A percentile compares a stretch with the other conserved stretches of the same genome.
Conservation (phyloP, 106 monocot genomes). For the Apostasia ramifera region DNA sequence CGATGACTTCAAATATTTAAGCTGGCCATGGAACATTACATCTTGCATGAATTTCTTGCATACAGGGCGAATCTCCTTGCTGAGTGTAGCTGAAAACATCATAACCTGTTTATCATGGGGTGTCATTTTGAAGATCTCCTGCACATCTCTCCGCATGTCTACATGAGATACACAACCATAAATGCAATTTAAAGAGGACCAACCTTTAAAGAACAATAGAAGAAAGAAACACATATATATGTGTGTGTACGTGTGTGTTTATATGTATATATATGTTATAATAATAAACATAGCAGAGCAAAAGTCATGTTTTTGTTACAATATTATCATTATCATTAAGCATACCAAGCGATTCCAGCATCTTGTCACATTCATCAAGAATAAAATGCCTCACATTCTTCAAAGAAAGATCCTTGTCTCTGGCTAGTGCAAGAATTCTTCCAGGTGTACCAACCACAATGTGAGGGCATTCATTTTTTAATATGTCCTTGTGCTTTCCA, state of each 20-base stretch:
- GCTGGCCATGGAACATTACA: constrained; percentile 44
- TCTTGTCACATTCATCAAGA: constrained; percentile 97
- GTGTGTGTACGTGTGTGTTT: too few species aligned
- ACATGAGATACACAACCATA: constrained; percentile 25
- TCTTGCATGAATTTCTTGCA: constrained; percentile 99
- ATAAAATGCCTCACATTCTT: constrained; percentile 98
- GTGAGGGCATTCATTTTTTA: constrained; percentile 98
- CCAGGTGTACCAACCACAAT: constrained; percentile 99
- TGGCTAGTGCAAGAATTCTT: constrained; percentile 38
- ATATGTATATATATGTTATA: too few species aligned
- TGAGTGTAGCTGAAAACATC: constrained; percentile 99
- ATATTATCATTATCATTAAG: neutral
- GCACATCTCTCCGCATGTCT: constrained; percentile 99
- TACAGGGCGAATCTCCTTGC: constrained; percentile 99
- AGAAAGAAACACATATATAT: too few species aligned
- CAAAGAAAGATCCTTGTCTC: constrained; percentile 80
- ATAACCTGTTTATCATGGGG: constrained; percentile 99
- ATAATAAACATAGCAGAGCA: too few species aligned
- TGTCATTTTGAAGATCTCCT: constrained; percentile 99
- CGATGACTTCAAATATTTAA: too few species aligned
- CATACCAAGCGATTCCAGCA: constrained; percentile 82
- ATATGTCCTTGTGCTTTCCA: constrained; percentile 74
- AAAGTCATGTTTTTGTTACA: too few species aligned
- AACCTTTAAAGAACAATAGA: neutral
- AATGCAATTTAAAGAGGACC: neutral